Percentiles rank a stretch among this genome's conserved stretches.
These are phyloP conservation scores for Plasmopara halstedii DNA, from an alignment of 352 stramenopile genomes.

Conservation along the genomic window DNA sequence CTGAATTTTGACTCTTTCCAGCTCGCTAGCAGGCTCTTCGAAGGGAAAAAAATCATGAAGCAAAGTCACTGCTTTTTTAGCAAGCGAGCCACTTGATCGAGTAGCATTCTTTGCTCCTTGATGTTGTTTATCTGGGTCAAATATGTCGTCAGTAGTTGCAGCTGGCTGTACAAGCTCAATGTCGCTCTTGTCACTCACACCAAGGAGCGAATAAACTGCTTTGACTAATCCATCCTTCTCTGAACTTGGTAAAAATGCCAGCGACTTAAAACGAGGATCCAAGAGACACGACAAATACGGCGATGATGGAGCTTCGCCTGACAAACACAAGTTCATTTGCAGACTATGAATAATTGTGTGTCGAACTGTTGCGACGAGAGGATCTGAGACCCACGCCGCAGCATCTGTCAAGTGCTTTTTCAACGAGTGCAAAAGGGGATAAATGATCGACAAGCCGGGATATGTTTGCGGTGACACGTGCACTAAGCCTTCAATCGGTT, in stretches of 20 bases:
- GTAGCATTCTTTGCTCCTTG: slow-evolving; percentile 12
- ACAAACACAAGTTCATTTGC: slow-evolving; percentile 45
- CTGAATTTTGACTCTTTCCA: slow-evolving; percentile 54
- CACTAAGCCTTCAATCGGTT: slow-evolving; percentile 58
- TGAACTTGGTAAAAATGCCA: slow-evolving; percentile 49
- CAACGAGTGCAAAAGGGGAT: slow-evolving; percentile 60
- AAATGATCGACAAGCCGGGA: slow-evolving; percentile 57
- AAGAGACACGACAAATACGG: slow-evolving; percentile 63
- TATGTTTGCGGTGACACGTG: slow-evolving; percentile 64
- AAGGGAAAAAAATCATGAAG: slow-evolving; percentile 60
- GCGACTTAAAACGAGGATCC: slow-evolving; percentile 64
- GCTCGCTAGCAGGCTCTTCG: slow-evolving; percentile 40
- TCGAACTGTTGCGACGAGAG: slow-evolving; percentile 51
- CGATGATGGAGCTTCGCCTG: slow-evolving; percentile 37
- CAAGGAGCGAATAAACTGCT: slow-evolving; percentile 45
- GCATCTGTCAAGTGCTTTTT: slow-evolving; percentile 61
- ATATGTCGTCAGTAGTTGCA: too few relatives aligned
- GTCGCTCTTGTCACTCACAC: slow-evolving; percentile 32
- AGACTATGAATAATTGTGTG: slow-evolving; percentile 48
- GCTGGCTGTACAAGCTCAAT: too few relatives aligned
- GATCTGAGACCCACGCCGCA: slow-evolving; percentile 50
- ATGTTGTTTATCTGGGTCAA: slow-evolving; percentile 20
- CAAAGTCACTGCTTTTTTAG: slow-evolving; percentile 23
- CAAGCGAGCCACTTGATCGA: background rate
- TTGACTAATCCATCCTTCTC: slow-evolving; percentile 49